phyloP scores from a whole-genome alignment of 805 yeast species.

The Saccharomycopsis microspora region DNA sequence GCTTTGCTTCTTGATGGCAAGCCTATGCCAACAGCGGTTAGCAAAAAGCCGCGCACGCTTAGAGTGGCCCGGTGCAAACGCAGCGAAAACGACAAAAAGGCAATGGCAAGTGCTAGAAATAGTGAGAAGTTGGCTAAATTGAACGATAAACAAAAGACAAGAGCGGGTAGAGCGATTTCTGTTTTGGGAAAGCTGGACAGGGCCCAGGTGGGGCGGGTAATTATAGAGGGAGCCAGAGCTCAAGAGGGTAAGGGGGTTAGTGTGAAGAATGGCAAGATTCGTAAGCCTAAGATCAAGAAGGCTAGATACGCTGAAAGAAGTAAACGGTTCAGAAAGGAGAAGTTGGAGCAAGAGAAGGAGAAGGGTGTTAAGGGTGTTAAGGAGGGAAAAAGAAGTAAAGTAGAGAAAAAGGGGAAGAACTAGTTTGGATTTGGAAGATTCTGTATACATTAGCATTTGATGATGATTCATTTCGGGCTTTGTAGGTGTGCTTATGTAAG shows the following conservation, averaged over 20 bases:
- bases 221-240: conserved; percentile 72
- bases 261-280: conserved; percentile 36
- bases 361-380: neutral
- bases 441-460: no score
- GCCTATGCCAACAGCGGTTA: conserved; percentile 33
- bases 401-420: no score
- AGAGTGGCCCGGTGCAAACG: conserved; percentile 66
- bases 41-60: conserved; percentile 42
- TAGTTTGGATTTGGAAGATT: no score
- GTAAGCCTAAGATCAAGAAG: conserved; percentile 26
- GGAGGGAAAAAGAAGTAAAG: no score
- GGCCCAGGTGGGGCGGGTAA: conserved; percentile 46
- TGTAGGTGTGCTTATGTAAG: no score
- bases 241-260: conserved; percentile 48
- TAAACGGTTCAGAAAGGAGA: conserved; percentile 8
- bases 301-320: conserved; percentile 16
- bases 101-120: neutral
- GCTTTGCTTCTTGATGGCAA: conserved; percentile 72
- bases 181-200: conserved; percentile 74
- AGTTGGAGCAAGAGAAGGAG: neutral
- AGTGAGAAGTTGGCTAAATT: conserved; percentile 23
- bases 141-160: conserved; percentile 60
- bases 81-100: conserved; percentile 21
- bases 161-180: conserved; percentile 68
- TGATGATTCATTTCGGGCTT: no score